A percentile compares a stretch with the other conserved stretches of the same genome.
These are phyloP conservation scores for Globisporangium parvum DNA, from an alignment of 352 stramenopile species.

Conservation along the genomic window DNA sequence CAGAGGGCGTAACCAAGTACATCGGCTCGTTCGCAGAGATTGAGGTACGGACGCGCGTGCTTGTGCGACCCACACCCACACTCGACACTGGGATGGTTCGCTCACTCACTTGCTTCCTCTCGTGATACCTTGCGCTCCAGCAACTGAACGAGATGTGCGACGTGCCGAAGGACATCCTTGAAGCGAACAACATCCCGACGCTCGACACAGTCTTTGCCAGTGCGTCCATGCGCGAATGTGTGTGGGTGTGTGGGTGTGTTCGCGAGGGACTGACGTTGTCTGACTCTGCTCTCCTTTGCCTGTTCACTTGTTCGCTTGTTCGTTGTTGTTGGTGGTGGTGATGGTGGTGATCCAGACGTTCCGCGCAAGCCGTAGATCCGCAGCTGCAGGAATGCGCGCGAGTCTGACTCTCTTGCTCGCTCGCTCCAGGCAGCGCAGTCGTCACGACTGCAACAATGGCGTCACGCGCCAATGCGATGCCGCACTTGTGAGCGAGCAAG, in stretches of 20 bases:
- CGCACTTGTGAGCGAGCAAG: too few species aligned
- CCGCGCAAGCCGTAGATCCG: constrained; percentile 10
- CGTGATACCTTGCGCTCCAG: constrained; percentile 16
- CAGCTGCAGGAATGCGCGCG: neutral
- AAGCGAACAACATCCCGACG: constrained; percentile 72
- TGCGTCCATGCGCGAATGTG: too few species aligned
- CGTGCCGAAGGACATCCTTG: constrained; percentile 63
- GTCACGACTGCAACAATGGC: too few species aligned
- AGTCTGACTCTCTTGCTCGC: too few species aligned
- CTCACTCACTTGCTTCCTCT: neutral
- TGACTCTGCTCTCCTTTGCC: neutral
- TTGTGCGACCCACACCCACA: neutral
- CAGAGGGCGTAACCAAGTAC: constrained; percentile 42
- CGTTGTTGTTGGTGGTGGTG: neutral
- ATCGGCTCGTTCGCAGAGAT: constrained; percentile 80
- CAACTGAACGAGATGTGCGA: constrained; percentile 83
- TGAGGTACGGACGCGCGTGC: constrained; percentile 28
- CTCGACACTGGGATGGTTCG: too few species aligned
- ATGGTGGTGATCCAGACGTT: constrained; percentile 5
- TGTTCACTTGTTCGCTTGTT: too few species aligned
- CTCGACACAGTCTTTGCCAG: constrained; percentile 67
- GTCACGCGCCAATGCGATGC: too few species aligned
- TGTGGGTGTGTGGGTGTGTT: too few species aligned
- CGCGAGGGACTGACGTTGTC: too few species aligned
- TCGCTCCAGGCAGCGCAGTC: too few species aligned